Evolutionary conservation across 768 basidiomycete species (phyloP), one percentile per base, ranked within the genome.

Genomic region (Phylloporus arenicola): DNA sequence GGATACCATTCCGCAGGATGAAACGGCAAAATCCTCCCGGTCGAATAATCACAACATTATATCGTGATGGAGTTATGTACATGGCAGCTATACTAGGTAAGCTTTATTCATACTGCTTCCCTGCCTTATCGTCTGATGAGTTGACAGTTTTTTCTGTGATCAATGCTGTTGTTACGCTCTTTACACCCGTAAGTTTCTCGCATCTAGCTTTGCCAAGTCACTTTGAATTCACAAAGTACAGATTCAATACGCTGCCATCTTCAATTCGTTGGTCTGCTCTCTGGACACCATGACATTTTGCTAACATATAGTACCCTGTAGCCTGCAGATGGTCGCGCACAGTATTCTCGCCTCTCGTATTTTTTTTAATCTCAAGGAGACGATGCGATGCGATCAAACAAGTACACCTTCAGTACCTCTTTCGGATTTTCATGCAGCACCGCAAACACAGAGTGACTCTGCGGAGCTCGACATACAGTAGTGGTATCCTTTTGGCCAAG

Each of bases 301-400:
- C 17, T 37, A 3, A 37, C 35, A 19, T 17, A 6, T 17, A 17
- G 35, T 17, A 10, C 19, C 19, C 35, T 12, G 8, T 12, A 62
- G 60, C 33, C 57, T 53, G 30, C 60, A 62, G 29, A 30, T 62
- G 43, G 61, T 51, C 20, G 48, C 52, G 45, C 60, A 62, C 22
- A 62, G 61, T 17, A 53, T 62, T 27, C 60, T 62, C 47, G 50
- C 60, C 6, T 62, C 60, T n/a, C 60, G 60, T 3, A 53, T 61
- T 30, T 60, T 61, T 40, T 61, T 61, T 24, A 59, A 61, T 43
- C 60, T 61, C 25, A 55, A 50, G 43, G 54, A 61, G 43, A 59
- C 60, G 8, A 29, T 19, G 14, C 58, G n/a, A 41, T 39, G 12
- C 47, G 52, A 52, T 39, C 30, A 53, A 42, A 2, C 5, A 9